A percentile compares a stretch with the other conserved stretches of the same genome.
Evolutionary conservation across 371 early-diverging fungal species (phyloP).

Genomic region (Enterocytospora artemiae): DNA sequence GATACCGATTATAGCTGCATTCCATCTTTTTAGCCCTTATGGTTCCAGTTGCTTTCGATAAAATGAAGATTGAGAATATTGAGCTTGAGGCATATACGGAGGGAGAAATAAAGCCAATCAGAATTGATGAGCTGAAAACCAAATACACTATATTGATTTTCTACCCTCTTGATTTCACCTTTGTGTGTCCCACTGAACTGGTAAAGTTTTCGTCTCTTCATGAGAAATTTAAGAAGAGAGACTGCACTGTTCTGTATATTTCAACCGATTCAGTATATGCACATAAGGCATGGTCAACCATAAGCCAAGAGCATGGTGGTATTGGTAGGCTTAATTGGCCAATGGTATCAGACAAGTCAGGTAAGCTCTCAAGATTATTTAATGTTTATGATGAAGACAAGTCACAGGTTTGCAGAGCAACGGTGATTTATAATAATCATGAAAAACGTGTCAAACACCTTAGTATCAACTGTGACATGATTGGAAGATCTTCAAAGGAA

Average conservation of each 20-base stretch:
- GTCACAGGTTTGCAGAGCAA: constrained; percentile 59
- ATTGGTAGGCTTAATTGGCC: constrained; percentile 62
- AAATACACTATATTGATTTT: constrained; percentile 65
- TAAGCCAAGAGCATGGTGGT: constrained; percentile 72
- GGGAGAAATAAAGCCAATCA: constrained; percentile 36
- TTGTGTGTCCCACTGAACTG: constrained; percentile 64
- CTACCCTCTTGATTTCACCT: constrained; percentile 64
- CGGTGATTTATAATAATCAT: constrained; percentile 81
- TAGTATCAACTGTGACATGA: constrained; percentile 68
- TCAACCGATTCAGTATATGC: constrained; percentile 68
- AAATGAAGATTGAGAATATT: neutral
- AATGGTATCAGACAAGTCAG: constrained; percentile 69
- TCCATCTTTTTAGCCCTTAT: neutral
- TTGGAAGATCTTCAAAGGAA: constrained; percentile 87
- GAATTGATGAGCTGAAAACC: constrained; percentile 32
- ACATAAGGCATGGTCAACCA: constrained; percentile 67
- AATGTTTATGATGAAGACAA: constrained; percentile 65
- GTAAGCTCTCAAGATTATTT: constrained; percentile 69
- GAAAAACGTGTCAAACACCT: constrained; percentile 64
- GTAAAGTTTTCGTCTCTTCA: constrained; percentile 72
- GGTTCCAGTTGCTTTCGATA: neutral
- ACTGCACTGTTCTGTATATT: constrained; percentile 67
- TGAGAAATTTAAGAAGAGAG: constrained; percentile 67
- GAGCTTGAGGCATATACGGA: constrained; percentile 20
- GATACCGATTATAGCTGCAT: too few relatives aligned